Conservation (phyloP, 1,284 basidiomycete genomes). For the Ustilago sp. region DNA sequence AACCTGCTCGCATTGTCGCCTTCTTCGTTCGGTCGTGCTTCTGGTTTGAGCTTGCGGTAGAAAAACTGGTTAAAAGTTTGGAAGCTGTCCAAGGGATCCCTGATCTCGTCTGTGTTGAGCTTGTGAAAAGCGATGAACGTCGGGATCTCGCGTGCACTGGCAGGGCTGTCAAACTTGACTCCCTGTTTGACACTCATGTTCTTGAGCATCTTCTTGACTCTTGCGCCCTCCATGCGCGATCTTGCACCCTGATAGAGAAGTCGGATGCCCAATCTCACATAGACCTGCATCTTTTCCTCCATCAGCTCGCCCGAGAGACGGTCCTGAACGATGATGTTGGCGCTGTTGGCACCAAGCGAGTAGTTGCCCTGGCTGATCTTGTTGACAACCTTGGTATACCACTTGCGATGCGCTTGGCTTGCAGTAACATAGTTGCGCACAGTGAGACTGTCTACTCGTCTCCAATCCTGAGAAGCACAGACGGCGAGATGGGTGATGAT, state of each 20-base stretch:
- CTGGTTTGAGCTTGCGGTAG: constrained; percentile 87
- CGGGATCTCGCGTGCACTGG: constrained; percentile 85
- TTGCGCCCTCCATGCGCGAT: constrained; percentile 87
- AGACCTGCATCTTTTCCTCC: constrained; percentile 97
- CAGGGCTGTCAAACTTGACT: constrained; percentile 86
- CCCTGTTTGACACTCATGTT: constrained; percentile 95
- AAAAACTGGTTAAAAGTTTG: constrained; percentile 91
- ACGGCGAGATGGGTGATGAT: constrained; percentile 89
- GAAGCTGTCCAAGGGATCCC: constrained; percentile 84
- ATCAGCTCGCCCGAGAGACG: constrained; percentile 87
- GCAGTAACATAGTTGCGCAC: constrained; percentile 96
- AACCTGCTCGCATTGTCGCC: constrained; percentile 81
- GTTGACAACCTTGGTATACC: constrained; percentile 87
- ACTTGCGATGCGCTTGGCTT: constrained; percentile 94
- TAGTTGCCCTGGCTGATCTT: constrained; percentile 84
- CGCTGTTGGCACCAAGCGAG: constrained; percentile 87
- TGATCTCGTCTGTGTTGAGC: constrained; percentile 83
- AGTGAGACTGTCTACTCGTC: constrained; percentile 76
- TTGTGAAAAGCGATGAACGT: constrained; percentile 91
- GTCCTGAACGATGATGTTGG: constrained; percentile 80
- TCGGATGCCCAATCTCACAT: constrained; percentile 90
- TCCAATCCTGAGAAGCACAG: constrained; percentile 91
- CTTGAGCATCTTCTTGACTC: constrained; percentile 84
- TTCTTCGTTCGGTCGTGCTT: constrained; percentile 81
- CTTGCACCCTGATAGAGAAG: constrained; percentile 91